Evolutionary conservation across 768 basidiomycete species (phyloP), one percentile per base, ranked within the genome.

Genomic region (Mycena alexandri): DNA sequence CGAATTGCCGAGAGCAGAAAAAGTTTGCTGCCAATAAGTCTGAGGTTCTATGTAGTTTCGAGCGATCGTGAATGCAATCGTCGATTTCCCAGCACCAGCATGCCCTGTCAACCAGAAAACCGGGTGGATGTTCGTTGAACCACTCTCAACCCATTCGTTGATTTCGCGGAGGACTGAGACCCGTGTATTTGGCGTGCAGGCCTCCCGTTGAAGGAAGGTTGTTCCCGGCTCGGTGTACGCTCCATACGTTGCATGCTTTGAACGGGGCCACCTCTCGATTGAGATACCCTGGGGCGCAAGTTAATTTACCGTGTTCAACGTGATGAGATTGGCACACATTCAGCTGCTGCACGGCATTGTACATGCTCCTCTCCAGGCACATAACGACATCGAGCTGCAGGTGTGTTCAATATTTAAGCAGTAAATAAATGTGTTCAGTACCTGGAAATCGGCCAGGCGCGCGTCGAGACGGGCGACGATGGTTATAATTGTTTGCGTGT

Each of bases 1-100:
- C 43, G 38, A 75, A 76, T 63, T 72, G 72, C 21, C 73, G 72
- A 11, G 77, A 78, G 48, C 74, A 76, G 29, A 79, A 73, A 62
- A 79, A 79, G 57, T 71, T 76, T n/a, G 60, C 76, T 3, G 72
- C 72, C 24, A 79, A 52, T 17, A 69, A 57, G 36, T 71, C 65
- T 19, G 47, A 50, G 36, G 24, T 38, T 1, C 42, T 38, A 22
- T 74, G 50, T 74, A 75, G 6, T 53, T 41, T 22, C 54, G 50
- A 19, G 73, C 69, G 9, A 75, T 69, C 0, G 75, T 75, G 56
- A 71, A 72, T 7, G 78, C 75, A 58, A 79, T 72, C 33, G 74
- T 77, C n/a, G 64, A 75, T 56, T 77, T 77, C 10, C 54, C 54
- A 3, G 54, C 38, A 0, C 54, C 54, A 17, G 54, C 54, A 36